Base-by-base conservation (phyloP, 371 early-diverging fungal genomes). In the Syncephalastrum racemosum region DNA sequence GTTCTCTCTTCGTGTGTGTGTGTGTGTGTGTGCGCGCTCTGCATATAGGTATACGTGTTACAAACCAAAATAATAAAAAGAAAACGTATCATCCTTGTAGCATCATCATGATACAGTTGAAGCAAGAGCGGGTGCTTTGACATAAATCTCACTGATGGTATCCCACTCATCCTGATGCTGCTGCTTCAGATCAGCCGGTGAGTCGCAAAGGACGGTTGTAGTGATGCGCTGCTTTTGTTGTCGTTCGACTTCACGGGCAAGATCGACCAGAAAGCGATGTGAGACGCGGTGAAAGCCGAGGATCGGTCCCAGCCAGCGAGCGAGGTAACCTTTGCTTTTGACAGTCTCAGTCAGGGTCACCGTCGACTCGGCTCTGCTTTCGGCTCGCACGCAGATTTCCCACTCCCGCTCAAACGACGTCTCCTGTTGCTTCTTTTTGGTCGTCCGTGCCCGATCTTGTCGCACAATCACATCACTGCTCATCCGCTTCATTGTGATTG, bases 271-370 rank as follows among this genome's bases (percentile, higher is more conserved):
- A 23, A 62, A 62, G 10, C 63, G 52, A 18, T 62, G 63, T 22
- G 63, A 62, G 14, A 55, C 63, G 20, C 63, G 53, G 40, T 62
- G 63, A 20, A 62, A 48, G 13, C 60, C 60, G 24, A 62, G 57
- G 24, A 62, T 49, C 12, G 63, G 63, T 19, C 63, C 63, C 3
- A 62, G 54, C 63, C 63, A 62, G 12, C 63, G 53, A 16, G 63
- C 63, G n/a, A 62, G 51, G 16, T 43, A 47, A 3, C 63, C 63
- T 58, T 62, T 54, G 7, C 46, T 53, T 39, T 42, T 22, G 13
- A 62, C 63, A 1, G 57, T 62, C 36, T 62, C 63, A 13, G 53
- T 49, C 43, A 62, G 40, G 12, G 63, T 62, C 1, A 56, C 18
- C 2, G 56, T 55, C 8, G 39, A 7, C 41, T 50, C 23, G 10